Percentiles rank a stretch among this genome's conserved stretches.
These are phyloP conservation scores for Camelina laxa DNA, from an alignment of 345 rosid species.

Conservation along the genomic window DNA sequence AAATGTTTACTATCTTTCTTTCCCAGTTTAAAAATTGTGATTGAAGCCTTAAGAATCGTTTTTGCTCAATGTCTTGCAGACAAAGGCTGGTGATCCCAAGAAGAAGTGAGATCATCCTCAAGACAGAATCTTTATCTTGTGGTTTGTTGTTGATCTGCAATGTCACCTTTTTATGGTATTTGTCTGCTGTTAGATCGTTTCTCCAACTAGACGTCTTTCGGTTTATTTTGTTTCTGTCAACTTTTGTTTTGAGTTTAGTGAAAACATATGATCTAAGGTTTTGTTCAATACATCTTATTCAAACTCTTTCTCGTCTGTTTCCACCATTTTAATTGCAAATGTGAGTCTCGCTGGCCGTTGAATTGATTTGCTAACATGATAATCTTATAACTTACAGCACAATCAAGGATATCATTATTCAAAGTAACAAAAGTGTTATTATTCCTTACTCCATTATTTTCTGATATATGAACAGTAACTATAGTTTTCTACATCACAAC, in stretches of 20 bases:
- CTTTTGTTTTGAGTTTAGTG: conserved; percentile 10
- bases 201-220: conserved; percentile 29
- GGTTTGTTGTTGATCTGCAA: conserved; percentile 5
- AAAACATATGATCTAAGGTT: conserved; percentile 15
- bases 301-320: neutral
- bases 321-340: neutral
- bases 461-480: too few species aligned
- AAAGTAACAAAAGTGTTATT: too few species aligned
- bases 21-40: neutral
- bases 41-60: neutral
- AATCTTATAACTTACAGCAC: too few species aligned
- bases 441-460: too few species aligned
- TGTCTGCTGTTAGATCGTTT: conserved; percentile 33
- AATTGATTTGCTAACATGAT: too few species aligned
- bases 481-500: too few species aligned
- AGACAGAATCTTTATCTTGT: conserved; percentile 14
- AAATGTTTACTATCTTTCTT: neutral
- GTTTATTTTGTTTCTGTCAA: neutral
- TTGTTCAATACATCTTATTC: conserved; percentile 19
- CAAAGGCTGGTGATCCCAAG: conserved; percentile 94
- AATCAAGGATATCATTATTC: too few species aligned
- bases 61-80: conserved; percentile 49
- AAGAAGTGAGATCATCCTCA: conserved; percentile 59
- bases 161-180: conserved; percentile 20
- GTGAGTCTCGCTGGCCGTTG: too few species aligned